A percentile compares a stretch with the other conserved stretches of the same genome.
Conservation (phyloP, 2,329 filamentous ascomycete species). For the Aspergillus aculeatinus region DNA sequence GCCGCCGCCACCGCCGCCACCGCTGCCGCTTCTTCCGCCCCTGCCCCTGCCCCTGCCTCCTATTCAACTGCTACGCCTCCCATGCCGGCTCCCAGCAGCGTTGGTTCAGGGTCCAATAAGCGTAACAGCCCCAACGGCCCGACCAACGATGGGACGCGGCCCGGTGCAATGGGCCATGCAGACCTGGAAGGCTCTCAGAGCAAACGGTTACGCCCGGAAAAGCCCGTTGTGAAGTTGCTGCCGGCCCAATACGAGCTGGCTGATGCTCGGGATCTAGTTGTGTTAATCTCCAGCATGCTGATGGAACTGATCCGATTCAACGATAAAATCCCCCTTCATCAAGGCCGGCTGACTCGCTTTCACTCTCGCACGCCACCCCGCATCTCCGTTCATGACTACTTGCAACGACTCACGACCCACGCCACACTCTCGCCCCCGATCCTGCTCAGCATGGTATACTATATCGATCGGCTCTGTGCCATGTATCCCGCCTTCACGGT, state of each 20-base stretch:
- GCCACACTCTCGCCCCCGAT: slow-evolving; percentile 91
- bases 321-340: slow-evolving; percentile 78
- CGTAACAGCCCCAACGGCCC: slow-evolving; percentile 34
- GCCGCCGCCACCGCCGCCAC: slow-evolving; percentile 5
- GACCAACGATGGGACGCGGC: slow-evolving; percentile 24
- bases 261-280: slow-evolving; percentile 79
- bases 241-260: slow-evolving; percentile 77
- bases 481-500: slow-evolving; percentile 94
- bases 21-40: slow-evolving; percentile 15
- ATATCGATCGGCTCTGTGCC: slow-evolving; percentile 91
- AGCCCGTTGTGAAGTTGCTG: slow-evolving; percentile 52
- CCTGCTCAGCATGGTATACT: slow-evolving; percentile 97
- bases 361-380: slow-evolving; percentile 87
- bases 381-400: slow-evolving; percentile 91
- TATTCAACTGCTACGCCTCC: slow-evolving; percentile 21
- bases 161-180: slow-evolving; percentile 17
- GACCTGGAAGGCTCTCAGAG: slow-evolving; percentile 36
- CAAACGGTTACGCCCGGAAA: slow-evolving; percentile 49
- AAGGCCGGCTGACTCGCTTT: slow-evolving; percentile 86
- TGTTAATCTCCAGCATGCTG: slow-evolving; percentile 91
- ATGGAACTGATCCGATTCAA: slow-evolving; percentile 93
- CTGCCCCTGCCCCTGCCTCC: slow-evolving; percentile 19
- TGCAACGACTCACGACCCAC: slow-evolving; percentile 88
- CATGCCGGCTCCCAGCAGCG: slow-evolving; percentile 30
- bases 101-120: slow-evolving; percentile 33